phyloP scores from a whole-genome alignment of 306 rosid species.

The Vicia villosa region DNA sequence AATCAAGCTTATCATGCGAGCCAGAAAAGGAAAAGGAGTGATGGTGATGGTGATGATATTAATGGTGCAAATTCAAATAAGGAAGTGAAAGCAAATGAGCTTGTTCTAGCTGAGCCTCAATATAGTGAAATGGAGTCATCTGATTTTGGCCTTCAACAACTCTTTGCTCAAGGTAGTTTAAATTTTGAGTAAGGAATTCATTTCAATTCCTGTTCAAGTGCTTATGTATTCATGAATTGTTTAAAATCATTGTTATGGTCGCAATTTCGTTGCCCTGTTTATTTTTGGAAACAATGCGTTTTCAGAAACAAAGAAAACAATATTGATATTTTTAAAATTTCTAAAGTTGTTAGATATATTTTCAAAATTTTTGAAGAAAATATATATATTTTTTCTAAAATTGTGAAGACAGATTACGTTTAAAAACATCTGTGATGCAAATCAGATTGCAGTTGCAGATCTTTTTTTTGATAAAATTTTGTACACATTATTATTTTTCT shows the following conservation, averaged over 20 bases:
- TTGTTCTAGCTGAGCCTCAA: conserved; percentile 7
- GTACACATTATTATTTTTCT: not conserved
- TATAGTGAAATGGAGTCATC: conserved; percentile 8
- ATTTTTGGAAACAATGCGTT: too few relatives aligned
- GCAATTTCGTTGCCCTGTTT: not conserved
- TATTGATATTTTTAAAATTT: too few relatives aligned
- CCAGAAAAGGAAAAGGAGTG: not conserved
- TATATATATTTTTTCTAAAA: too few relatives aligned
- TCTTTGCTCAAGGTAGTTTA: conserved; percentile 30
- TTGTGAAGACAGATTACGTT: too few relatives aligned
- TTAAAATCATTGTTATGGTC: not conserved
- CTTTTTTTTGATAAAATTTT: too few relatives aligned
- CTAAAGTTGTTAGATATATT: too few relatives aligned
- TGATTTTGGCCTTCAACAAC: not conserved
- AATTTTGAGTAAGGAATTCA: too few relatives aligned
- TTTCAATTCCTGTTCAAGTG: too few relatives aligned
- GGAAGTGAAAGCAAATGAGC: not conserved
- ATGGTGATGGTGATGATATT: not conserved
- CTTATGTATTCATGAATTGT: not conserved
- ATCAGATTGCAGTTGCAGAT: too few relatives aligned
- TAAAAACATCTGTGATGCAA: not conserved
- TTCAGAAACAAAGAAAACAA: too few relatives aligned
- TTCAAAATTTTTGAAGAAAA: too few relatives aligned
- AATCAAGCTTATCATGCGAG: not conserved
- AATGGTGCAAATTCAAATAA: not conserved